These are phyloP conservation scores for Euptelea pleiosperma DNA, from an alignment of 164 flowering plant species.

Conservation along the genomic window DNA sequence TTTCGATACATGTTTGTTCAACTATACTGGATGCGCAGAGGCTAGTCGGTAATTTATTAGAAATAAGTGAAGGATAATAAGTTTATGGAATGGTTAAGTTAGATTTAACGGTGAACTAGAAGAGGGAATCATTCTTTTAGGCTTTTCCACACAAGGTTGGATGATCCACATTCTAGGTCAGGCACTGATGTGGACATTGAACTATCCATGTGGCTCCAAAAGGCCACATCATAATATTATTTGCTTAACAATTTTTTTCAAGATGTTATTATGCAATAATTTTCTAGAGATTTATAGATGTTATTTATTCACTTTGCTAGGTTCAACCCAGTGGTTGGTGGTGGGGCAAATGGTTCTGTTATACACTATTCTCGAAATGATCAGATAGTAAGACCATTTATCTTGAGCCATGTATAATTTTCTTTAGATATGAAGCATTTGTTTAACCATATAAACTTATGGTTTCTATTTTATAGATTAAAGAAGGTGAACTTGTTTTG, in stretches of 20 bases:
- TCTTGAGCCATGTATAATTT: not conserved
- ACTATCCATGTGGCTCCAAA: too few species aligned
- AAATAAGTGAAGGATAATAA: too few species aligned
- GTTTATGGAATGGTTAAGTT: not conserved
- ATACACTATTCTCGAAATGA: constrained; percentile 97
- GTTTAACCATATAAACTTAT: constrained; percentile 1
- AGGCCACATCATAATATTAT: not conserved
- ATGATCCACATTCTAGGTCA: too few species aligned
- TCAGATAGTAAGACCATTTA: constrained; percentile 46
- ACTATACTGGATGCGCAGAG: too few species aligned
- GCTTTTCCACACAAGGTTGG: not conserved
- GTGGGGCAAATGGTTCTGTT: constrained; percentile 87
- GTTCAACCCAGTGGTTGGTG: constrained; percentile 98
- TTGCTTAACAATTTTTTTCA: not conserved
- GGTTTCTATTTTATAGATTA: constrained; percentile 41
- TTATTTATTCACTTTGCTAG: constrained; percentile 32
- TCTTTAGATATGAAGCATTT: not conserved
- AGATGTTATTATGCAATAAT: not conserved
- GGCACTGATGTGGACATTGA: too few species aligned
- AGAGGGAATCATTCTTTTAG: not conserved
- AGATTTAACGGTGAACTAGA: not conserved
- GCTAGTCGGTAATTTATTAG: not conserved
- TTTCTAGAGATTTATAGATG: constrained; percentile 9
- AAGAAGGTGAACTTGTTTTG: constrained; percentile 73
- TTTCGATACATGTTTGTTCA: too few species aligned